A percentile compares a stretch with the other conserved stretches of the same genome.
These are phyloP conservation scores for Globisporangium recalcitrans DNA, from an alignment of 352 stramenopile species.

Conservation along the genomic window DNA sequence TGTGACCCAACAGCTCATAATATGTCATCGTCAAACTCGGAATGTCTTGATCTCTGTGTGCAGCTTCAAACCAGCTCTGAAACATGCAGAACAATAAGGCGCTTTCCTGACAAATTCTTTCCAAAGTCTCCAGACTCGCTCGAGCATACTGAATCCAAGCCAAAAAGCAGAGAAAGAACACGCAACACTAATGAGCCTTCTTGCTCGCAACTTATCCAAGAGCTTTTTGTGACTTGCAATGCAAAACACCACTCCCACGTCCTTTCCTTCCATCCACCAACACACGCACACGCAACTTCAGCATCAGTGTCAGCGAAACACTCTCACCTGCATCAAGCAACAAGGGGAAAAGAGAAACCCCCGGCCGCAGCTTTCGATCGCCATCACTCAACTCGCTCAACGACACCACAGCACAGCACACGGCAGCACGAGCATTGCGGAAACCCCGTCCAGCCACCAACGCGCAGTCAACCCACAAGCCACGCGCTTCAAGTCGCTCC, in stretches of 20 bases:
- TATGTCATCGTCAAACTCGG: not conserved
- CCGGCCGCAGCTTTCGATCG: conserved; percentile 2
- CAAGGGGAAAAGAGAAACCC: conserved; percentile 8
- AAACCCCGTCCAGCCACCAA: too few relatives aligned
- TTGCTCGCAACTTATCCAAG: too few relatives aligned
- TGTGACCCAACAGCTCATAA: not conserved
- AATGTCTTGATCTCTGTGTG: not conserved
- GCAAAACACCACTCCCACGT: too few relatives aligned
- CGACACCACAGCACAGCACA: not conserved
- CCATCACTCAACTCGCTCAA: not conserved
- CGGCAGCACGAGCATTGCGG: conserved; percentile 3
- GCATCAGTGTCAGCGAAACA: not conserved
- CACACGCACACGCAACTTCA: too few relatives aligned
- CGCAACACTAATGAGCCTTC: too few relatives aligned
- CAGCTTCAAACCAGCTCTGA: conserved; percentile 2
- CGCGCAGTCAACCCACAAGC: too few relatives aligned
- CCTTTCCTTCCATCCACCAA: not conserved
- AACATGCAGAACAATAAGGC: conserved; percentile 2
- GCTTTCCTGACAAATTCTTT: conserved; percentile 1
- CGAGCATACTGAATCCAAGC: conserved; percentile 1
- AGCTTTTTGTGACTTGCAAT: too few relatives aligned
- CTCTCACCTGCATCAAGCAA: not conserved
- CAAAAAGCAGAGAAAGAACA: not conserved
- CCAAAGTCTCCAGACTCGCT: not conserved
- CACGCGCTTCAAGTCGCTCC: too few relatives aligned